Percentiles rank a stretch among this genome's conserved stretches.
phyloP scores from a whole-genome alignment of 2,329 filamentous ascomycete species.

The Rhynchosporium secalis region DNA sequence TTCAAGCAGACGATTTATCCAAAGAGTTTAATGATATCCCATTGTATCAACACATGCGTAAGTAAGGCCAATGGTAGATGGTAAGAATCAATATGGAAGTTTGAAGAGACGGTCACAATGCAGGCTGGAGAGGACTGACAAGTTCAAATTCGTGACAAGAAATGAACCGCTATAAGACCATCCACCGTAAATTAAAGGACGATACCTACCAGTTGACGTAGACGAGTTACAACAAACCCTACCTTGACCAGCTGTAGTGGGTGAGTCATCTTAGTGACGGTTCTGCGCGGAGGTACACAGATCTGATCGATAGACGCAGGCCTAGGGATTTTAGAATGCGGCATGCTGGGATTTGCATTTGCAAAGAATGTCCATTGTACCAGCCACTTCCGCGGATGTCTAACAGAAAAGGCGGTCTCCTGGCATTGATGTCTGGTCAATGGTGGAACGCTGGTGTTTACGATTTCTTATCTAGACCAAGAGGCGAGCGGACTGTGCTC shows the following conservation, averaged over 20 bases:
- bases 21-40: background rate
- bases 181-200: background rate
- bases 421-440: background rate
- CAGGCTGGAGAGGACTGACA: background rate
- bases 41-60: background rate
- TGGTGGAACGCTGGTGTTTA: constrained; percentile 7
- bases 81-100: constrained; percentile 1
- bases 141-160: constrained; percentile 18
- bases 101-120: constrained; percentile 1
- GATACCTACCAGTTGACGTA: constrained; percentile 9
- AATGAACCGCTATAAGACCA: background rate
- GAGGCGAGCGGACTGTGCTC: background rate
- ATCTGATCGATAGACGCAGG: constrained; percentile 3
- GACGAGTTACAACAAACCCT: background rate
- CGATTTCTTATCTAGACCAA: constrained; percentile 21
- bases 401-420: background rate
- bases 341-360: constrained; percentile 17
- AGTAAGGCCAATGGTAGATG: background rate
- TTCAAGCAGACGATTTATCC: background rate
- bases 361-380: background rate
- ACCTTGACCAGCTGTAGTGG: constrained; percentile 1
- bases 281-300: constrained; percentile 20
- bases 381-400: constrained; percentile 27
- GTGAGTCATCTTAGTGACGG: constrained; percentile 7
- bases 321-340: constrained; percentile 16